A percentile compares a stretch with the other conserved stretches of the same genome.
Evolutionary conservation across 805 yeast species (phyloP).

Genomic region (Barnettozyma vustinii): DNA sequence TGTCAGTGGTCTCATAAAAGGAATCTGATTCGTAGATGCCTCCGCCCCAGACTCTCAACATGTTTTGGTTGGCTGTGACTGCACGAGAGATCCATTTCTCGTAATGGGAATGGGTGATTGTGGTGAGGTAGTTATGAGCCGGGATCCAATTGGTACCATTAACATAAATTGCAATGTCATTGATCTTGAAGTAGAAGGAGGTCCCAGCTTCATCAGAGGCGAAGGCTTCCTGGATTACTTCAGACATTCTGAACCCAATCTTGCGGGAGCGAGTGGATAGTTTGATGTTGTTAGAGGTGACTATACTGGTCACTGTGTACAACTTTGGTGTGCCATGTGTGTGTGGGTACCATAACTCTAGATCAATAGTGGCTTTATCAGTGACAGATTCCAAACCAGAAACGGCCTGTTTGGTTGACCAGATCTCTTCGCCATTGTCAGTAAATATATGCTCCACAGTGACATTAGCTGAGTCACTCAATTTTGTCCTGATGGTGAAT

Average conservation of each 20-base stretch:
- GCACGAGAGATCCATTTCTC: constrained; percentile 10
- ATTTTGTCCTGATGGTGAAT: constrained; percentile 5
- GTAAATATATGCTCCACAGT: constrained; percentile 3
- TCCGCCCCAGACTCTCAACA: constrained; percentile 21
- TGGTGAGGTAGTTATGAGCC: constrained; percentile 11
- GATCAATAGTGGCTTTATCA: neutral
- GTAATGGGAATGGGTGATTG: constrained; percentile 11
- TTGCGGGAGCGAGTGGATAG: constrained; percentile 5
- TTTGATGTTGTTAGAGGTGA: neutral
- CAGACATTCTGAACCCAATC: constrained; percentile 17
- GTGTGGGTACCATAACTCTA: constrained; percentile 15
- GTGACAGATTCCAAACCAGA: neutral
- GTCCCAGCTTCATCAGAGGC: constrained; percentile 8
- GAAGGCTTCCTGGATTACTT: constrained; percentile 11
- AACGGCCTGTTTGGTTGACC: constrained; percentile 7
- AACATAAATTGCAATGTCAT: constrained; percentile 11
- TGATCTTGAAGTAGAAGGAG: constrained; percentile 17
- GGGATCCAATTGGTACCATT: constrained; percentile 22
- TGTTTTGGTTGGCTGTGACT: constrained; percentile 15
- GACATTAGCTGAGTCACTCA: constrained; percentile 3
- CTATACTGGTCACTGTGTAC: constrained; percentile 5
- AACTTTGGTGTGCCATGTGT: constrained; percentile 15
- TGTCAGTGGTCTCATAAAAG: constrained; percentile 14
- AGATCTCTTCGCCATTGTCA: constrained; percentile 5
- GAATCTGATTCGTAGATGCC: constrained; percentile 17